Base-by-base conservation (phyloP, 2,329 filamentous ascomycete genomes). In the Colletotrichum orbiculare region DNA sequence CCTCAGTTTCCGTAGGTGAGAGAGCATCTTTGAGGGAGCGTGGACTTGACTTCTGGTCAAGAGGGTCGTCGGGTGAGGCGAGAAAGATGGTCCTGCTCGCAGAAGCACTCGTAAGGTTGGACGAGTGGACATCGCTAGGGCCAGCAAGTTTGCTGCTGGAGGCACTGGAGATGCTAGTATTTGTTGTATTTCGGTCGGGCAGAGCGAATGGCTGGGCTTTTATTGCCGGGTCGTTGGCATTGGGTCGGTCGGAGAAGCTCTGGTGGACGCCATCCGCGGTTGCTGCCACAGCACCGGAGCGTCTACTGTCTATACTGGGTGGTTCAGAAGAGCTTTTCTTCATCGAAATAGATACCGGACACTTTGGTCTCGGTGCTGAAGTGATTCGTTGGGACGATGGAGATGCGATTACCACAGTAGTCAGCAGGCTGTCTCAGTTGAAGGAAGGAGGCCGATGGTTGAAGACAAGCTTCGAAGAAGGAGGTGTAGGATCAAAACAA, bases 291-390 rank as follows among this genome's bases (percentile, higher is more conserved):
- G 82, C 80, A 84, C 81, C 83, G 78, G 83, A 85, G 81, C 81
- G 81, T 80, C 82, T 81, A 81, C 80, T 81, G 82, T 85, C 81
- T 86, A 80, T 81, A 76, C 81, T 79, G 76, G 83, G 80, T 74
- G 80, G 76, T 69, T 84, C 80, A 78, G 83, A 77, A 70, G 80
- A 85, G 79, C 79, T 78, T 83, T 87, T 79, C 84, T 86, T 88
- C 86, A 89, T 89, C 85, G 86, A 88, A 81, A 73, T 78, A 54
- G 80, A 76, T 72, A 37, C 63, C 54, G 64, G 64, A 66, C 64
- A 66, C 60, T 58, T 43, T 63, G 68, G 64, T 64, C 64, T 60
- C 60, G 64, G 64, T 34, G 41, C 38, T 45, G 62, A 15, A 33
- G 8, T 39, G 25, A 11, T 53, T 33, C 38, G n/a, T 33, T 53